These are phyloP conservation scores for Paraurostyla sp. DNA, from an alignment of 73 alveolate species.

Conservation along the genomic window DNA sequence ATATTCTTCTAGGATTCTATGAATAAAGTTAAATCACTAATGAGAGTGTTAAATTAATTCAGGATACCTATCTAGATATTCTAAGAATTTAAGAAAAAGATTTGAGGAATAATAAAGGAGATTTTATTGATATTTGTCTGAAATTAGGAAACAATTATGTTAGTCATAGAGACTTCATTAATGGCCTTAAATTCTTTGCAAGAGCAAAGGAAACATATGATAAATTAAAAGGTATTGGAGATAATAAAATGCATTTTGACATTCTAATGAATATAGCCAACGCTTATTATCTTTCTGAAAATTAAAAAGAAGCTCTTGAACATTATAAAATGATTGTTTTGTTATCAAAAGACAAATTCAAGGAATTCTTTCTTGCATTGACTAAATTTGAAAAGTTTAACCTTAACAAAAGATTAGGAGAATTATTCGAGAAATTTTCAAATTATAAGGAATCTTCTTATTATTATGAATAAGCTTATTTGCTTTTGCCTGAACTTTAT, in stretches of 20 bases:
- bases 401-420: neutral
- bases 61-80: neutral
- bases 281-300: neutral
- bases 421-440: neutral
- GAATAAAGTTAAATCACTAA: neutral
- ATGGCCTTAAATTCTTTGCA: neutral
- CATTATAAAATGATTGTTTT: conserved; percentile 3
- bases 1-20: neutral
- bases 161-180: neutral
- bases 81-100: conserved; percentile 9
- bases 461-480: neutral
- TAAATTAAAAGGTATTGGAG: neutral
- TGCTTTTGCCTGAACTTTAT: neutral
- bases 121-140: neutral
- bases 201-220: conserved; percentile 14
- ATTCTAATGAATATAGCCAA: neutral
- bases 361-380: neutral
- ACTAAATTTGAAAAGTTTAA: neutral
- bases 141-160: neutral
- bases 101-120: neutral
- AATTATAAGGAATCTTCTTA: neutral
- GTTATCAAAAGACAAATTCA: neutral
- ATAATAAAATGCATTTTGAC: neutral
- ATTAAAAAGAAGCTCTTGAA: neutral
- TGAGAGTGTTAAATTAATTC: neutral